phyloP scores from a whole-genome alignment of 2,329 filamentous ascomycete species.

The Pseudogymnoascus sp. region DNA sequence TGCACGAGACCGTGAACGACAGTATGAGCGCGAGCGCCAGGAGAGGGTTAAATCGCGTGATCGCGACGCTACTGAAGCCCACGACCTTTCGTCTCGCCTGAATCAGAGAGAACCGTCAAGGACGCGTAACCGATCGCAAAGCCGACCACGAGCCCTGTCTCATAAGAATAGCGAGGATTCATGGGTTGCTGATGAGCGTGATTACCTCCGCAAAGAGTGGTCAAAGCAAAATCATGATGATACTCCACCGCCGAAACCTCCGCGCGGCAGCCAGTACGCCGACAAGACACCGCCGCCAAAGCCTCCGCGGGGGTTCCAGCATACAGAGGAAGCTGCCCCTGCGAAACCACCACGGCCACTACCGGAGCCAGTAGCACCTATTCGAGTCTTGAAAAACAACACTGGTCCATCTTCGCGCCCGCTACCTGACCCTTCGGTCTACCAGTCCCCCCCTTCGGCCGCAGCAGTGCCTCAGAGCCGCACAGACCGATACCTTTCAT shows the following conservation, averaged over 20 bases:
- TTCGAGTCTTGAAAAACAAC: constrained; percentile 26
- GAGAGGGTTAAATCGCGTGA: constrained; percentile 31
- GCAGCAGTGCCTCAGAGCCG: constrained; percentile 29
- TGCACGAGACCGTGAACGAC: constrained; percentile 58
- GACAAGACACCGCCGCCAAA: constrained; percentile 14
- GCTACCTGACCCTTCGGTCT: constrained; percentile 27
- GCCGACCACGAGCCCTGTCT: constrained; percentile 23
- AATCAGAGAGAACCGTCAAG: constrained; percentile 24
- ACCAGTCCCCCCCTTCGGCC: constrained; percentile 15
- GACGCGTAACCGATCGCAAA: constrained; percentile 20
- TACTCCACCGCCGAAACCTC: constrained; percentile 8
- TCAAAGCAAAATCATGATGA: constrained; percentile 20
- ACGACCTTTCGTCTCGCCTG: constrained; percentile 24
- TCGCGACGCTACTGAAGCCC: constrained; percentile 23
- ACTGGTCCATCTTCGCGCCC: constrained; percentile 31
- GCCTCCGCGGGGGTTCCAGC: constrained; percentile 1
- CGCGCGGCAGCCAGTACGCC: constrained; percentile 17
- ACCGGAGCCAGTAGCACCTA: constrained; percentile 24
- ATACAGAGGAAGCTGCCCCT: constrained; percentile 15
- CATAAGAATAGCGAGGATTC: constrained; percentile 34
- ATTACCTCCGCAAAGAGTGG: constrained; percentile 42
- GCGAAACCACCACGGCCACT: constrained; percentile 26
- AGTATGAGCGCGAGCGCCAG: constrained; percentile 55
- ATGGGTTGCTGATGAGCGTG: constrained; percentile 45
- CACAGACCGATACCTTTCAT: constrained; percentile 42